A percentile compares a stretch with the other conserved stretches of the same genome.
Conservation (phyloP, 768 basidiomycete genomes). For the Naganishia randhawae region DNA sequence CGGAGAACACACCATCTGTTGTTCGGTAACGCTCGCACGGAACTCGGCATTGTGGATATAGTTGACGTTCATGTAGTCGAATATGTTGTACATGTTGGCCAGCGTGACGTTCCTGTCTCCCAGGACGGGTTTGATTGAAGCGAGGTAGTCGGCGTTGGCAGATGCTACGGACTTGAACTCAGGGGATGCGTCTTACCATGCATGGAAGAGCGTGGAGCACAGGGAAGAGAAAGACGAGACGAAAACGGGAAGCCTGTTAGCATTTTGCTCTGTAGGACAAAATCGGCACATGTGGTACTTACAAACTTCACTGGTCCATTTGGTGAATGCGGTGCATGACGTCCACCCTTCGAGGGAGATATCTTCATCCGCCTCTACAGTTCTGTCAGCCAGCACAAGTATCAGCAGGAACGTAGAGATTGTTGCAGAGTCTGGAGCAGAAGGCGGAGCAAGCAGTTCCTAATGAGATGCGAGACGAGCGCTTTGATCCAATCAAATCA, state of each 20-base stretch:
- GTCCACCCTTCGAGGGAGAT: slow-evolving; percentile 66
- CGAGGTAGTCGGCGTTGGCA: slow-evolving; percentile 30
- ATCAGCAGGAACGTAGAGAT: no score
- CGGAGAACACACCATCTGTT: slow-evolving; percentile 28
- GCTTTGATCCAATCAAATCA: no score
- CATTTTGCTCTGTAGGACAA: no score
- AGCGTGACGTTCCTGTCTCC: slow-evolving; percentile 34
- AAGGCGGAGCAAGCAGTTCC: no score
- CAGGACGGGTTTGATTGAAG: slow-evolving; percentile 30
- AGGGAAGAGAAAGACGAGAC: slow-evolving; percentile 65
- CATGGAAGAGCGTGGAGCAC: slow-evolving; percentile 57
- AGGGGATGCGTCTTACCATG: slow-evolving; percentile 57
- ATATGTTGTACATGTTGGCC: slow-evolving; percentile 53
- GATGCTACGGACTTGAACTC: slow-evolving; percentile 28
- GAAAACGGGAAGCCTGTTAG: no score
- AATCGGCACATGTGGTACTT: no score
- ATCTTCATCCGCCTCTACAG: slow-evolving; percentile 62
- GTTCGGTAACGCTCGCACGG: slow-evolving; percentile 54
- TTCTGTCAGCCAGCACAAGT: slow-evolving; percentile 45
- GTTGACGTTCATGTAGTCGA: slow-evolving; percentile 71
- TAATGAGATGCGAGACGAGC: no score
- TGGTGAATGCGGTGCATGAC: slow-evolving; percentile 54
- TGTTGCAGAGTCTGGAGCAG: no score
- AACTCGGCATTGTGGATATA: slow-evolving; percentile 73
- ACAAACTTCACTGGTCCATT: slow-evolving; percentile 57